These are phyloP conservation scores for Hypoxylon sp. DNA, from an alignment of 2,329 filamentous ascomycete genomes.

Conservation along the genomic window DNA sequence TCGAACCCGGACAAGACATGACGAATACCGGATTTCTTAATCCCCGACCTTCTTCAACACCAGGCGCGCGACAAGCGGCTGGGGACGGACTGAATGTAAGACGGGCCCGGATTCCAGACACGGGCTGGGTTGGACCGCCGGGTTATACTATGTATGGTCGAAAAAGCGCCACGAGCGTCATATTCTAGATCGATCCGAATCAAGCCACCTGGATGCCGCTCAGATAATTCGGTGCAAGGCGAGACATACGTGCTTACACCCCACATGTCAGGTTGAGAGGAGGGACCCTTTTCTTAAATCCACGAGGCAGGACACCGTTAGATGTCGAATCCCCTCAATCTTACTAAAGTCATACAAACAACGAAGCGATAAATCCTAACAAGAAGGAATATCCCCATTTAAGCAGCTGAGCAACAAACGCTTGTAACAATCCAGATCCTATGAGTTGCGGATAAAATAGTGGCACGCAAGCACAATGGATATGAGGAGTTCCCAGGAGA, in stretches of 20 bases:
- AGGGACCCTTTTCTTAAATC: too few species aligned
- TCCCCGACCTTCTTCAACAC: conserved; percentile 2
- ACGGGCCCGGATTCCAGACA: conserved; percentile 22
- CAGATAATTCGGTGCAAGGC: conserved; percentile 1
- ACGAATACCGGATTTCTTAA: too few species aligned
- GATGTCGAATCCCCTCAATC: too few species aligned
- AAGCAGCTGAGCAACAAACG: not conserved
- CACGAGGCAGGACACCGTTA: too few species aligned
- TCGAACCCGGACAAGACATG: too few species aligned
- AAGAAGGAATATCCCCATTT: conserved; percentile 4
- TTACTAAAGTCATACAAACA: too few species aligned
- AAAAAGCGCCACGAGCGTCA: conserved; percentile 9
- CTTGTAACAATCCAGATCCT: conserved; percentile 12
- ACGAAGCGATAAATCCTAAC: not conserved
- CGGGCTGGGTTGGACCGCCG: conserved; percentile 14
- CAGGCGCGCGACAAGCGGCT: conserved; percentile 13
- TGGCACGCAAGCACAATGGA: conserved; percentile 11
- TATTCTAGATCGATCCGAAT: conserved; percentile 15
- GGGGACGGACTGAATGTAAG: conserved; percentile 14
- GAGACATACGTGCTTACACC: too few species aligned
- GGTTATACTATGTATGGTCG: not conserved
- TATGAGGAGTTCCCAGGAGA: not conserved
- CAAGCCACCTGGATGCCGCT: conserved; percentile 12
- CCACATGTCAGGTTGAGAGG: too few species aligned
- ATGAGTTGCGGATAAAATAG: conserved; percentile 5